These are phyloP conservation scores for Trifolium fragiferum DNA, from an alignment of 306 rosid species.

Conservation along the genomic window DNA sequence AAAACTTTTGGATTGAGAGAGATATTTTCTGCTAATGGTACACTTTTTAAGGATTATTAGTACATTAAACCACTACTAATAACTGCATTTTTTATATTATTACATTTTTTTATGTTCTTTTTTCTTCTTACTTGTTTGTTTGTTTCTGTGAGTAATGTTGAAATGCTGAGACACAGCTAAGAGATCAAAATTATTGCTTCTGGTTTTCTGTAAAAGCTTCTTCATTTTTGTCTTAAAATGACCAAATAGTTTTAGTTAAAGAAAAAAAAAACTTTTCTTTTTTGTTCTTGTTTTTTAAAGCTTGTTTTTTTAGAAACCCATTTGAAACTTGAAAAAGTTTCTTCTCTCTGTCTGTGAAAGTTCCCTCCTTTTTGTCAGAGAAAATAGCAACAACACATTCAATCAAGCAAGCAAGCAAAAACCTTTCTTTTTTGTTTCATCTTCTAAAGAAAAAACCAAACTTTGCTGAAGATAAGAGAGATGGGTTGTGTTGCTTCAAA, in stretches of 20 bases:
- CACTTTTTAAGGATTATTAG: slow-evolving; percentile 19
- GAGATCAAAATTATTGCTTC: slow-evolving; percentile 13
- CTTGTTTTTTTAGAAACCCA: slow-evolving; percentile 45
- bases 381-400: slow-evolving; percentile 52
- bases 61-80: slow-evolving; percentile 21
- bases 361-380: slow-evolving; percentile 54
- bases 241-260: slow-evolving; percentile 46
- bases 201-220: slow-evolving; percentile 42
- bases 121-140: not conserved
- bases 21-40: slow-evolving; percentile 27
- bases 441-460: slow-evolving; percentile 38
- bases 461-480: not conserved
- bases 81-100: not conserved
- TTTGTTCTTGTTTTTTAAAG: slow-evolving; percentile 26
- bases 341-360: slow-evolving; percentile 47
- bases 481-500: slow-evolving; percentile 97
- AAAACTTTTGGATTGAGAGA: not conserved
- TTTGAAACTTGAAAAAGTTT: slow-evolving; percentile 34
- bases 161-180: not conserved
- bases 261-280: slow-evolving; percentile 49
- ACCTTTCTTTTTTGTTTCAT: slow-evolving; percentile 49
- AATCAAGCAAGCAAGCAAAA: slow-evolving; percentile 30
- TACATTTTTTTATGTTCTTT: slow-evolving; percentile 20
- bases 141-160: not conserved
- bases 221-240: slow-evolving; percentile 35